Conservation (phyloP, 2,329 filamentous ascomycete genomes). For the Periconia digitata region DNA sequence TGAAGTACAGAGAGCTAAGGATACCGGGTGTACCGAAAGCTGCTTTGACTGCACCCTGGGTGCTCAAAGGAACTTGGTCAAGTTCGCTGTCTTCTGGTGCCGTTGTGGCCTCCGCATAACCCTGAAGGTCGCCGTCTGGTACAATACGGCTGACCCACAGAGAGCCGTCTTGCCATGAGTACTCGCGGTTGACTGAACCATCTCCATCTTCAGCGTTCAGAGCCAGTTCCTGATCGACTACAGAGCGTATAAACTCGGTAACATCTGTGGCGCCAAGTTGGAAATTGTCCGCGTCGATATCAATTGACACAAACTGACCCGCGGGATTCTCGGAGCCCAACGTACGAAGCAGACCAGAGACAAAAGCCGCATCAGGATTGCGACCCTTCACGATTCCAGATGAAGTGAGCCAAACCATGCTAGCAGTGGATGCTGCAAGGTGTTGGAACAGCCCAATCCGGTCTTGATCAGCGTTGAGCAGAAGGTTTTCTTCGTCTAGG, state of each 20-base stretch:
- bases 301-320: conserved; percentile 9
- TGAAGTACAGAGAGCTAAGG: conserved; percentile 22
- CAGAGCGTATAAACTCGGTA: conserved; percentile 10
- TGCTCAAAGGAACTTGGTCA: not conserved
- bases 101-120: not conserved
- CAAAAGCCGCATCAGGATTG: conserved; percentile 11
- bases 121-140: conserved; percentile 13
- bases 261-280: not conserved
- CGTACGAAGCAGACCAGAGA: conserved; percentile 15
- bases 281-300: conserved; percentile 11
- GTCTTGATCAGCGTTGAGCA: conserved; percentile 2
- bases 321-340: conserved; percentile 13
- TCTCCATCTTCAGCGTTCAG: conserved; percentile 6
- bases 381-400: conserved; percentile 5
- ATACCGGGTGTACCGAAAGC: conserved; percentile 13
- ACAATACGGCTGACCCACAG: conserved; percentile 23
- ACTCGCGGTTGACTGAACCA: conserved; percentile 14
- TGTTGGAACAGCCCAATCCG: conserved; percentile 6
- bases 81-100: not conserved
- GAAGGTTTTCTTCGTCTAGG: conserved; percentile 9
- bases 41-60: not conserved
- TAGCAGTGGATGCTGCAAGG: conserved; percentile 2
- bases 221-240: conserved; percentile 12
- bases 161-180: conserved; percentile 18
- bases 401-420: conserved; percentile 9